Conservation (phyloP, 2,329 filamentous ascomycete species). For the Blastomyces emzantsi region DNA sequence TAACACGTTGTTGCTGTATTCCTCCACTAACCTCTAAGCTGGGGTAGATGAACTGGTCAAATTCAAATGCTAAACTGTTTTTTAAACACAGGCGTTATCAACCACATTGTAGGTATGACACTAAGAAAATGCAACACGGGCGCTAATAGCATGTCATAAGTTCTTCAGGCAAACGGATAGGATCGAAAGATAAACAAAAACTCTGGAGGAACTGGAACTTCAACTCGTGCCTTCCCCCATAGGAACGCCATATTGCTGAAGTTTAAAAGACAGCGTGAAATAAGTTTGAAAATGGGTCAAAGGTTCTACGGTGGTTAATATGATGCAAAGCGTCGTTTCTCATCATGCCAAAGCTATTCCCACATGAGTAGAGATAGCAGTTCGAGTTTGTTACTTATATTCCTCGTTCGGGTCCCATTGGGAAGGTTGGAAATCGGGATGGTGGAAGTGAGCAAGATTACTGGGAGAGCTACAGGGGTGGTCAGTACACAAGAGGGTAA, state of each 20-base stretch:
- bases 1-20: background rate
- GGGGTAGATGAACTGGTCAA: background rate
- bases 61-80: background rate
- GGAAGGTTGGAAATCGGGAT: constrained; percentile 39
- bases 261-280: background rate
- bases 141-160: constrained; percentile 1
- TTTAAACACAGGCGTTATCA: background rate
- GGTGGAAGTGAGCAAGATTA: constrained; percentile 40
- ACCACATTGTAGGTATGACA: background rate
- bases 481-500: background rate
- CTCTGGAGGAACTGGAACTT: background rate
- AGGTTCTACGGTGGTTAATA: background rate
- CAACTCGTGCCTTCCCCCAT: background rate
- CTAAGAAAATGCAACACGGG: background rate
- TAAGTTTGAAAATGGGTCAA: background rate
- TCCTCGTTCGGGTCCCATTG: constrained; percentile 37
- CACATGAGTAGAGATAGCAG: background rate
- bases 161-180: background rate
- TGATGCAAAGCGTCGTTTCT: constrained; percentile 2
- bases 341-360: background rate
- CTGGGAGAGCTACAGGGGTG: constrained; percentile 31
- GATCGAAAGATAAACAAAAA: background rate
- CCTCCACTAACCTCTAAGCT: background rate
- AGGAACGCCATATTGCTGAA: constrained; percentile 4
- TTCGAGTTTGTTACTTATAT: constrained; percentile 18